These are phyloP conservation scores for Plasmodium knowlesi DNA, from an alignment of 169 alveolate genomes.

Conservation along the genomic window DNA sequence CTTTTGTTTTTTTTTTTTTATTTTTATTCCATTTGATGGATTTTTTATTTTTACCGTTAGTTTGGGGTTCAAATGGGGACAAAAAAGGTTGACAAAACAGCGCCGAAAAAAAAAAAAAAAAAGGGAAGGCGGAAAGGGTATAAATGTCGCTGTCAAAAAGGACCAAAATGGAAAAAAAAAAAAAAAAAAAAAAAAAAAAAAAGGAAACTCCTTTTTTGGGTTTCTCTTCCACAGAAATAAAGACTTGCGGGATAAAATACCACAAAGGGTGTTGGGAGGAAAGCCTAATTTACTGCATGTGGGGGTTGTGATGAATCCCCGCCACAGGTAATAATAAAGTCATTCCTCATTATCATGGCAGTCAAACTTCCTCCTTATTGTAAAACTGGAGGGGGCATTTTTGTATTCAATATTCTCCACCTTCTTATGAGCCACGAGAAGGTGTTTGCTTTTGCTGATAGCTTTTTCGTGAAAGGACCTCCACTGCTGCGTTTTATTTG, in stretches of 20 bases:
- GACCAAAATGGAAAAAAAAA: background rate
- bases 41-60: background rate
- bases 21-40: background rate
- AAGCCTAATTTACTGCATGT: background rate
- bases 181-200: background rate
- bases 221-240: background rate
- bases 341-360: slow-evolving; percentile 55
- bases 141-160: background rate
- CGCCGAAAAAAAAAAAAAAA: background rate
- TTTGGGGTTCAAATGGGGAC: background rate
- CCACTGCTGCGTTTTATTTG: slow-evolving; percentile 82
- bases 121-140: background rate
- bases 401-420: slow-evolving; percentile 52
- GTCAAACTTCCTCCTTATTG: slow-evolving; percentile 54
- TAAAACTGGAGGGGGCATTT: slow-evolving; percentile 17
- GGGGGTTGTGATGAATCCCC: background rate
- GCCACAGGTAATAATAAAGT: background rate
- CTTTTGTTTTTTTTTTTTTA: background rate
- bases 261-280: background rate
- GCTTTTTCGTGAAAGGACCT: slow-evolving; percentile 84
- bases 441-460: slow-evolving; percentile 56
- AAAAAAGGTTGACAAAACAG: background rate
- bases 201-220: background rate
- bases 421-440: slow-evolving; percentile 45
- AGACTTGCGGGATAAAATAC: background rate